A percentile compares a stretch with the other conserved stretches of the same genome.
Evolutionary conservation across 2,329 filamentous ascomycete species (phyloP).

Genomic region (Aureobasidium lini): DNA sequence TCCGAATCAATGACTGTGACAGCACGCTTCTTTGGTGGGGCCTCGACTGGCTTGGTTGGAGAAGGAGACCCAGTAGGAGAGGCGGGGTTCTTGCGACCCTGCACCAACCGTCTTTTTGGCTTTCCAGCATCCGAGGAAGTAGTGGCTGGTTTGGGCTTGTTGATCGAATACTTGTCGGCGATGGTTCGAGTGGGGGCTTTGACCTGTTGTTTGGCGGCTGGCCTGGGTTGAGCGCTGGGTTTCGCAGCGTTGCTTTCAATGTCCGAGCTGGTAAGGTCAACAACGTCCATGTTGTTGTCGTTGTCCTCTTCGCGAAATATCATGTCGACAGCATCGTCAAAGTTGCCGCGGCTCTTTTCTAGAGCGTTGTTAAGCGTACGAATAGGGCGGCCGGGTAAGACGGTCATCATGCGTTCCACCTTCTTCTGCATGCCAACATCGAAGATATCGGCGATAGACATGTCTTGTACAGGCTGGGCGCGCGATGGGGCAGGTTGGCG

Average conservation of each 20-base stretch:
- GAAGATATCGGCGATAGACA: conserved; percentile 42
- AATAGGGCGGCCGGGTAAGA: conserved; percentile 43
- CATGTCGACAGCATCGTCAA: conserved; percentile 48
- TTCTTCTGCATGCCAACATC: conserved; percentile 45
- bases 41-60: conserved; percentile 15
- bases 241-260: conserved; percentile 27
- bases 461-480: conserved; percentile 38
- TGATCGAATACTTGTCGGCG: conserved; percentile 31
- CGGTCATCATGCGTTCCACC: conserved; percentile 43
- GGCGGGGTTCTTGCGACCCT: conserved; percentile 37
- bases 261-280: conserved; percentile 30
- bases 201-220: conserved; percentile 47
- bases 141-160: conserved; percentile 12
- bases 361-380: conserved; percentile 45
- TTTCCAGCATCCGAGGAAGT: conserved; percentile 14
- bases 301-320: conserved; percentile 31
- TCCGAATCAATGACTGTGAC: conserved; percentile 30
- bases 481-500: conserved; percentile 31
- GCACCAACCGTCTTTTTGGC: conserved; percentile 37
- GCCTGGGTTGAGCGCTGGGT: conserved; percentile 29
- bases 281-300: neutral
- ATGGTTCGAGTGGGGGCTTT: conserved; percentile 49
- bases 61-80: conserved; percentile 20
- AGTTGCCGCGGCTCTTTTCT: conserved; percentile 42
- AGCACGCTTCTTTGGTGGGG: conserved; percentile 16